Conservation (phyloP, 768 basidiomycete species). For the Trametes villosa region DNA sequence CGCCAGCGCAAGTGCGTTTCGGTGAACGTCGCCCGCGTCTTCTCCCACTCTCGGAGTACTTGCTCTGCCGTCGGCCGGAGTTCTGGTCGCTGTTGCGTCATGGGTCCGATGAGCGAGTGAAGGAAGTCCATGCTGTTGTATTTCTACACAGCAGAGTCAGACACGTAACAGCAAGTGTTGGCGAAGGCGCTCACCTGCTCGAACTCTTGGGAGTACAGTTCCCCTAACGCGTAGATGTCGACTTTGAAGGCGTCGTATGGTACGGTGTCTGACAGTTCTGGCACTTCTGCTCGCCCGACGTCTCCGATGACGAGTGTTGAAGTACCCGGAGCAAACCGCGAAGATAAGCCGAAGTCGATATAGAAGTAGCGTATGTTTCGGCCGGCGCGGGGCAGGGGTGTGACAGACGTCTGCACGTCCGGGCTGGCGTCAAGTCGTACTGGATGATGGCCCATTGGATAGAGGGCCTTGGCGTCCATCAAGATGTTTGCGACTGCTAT, state of each 20-base stretch:
- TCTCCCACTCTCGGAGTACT: constrained; percentile 1
- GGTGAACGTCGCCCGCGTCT: background rate
- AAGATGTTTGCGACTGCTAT: constrained; percentile 25
- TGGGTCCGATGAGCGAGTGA: background rate
- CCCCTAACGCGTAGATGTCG: constrained; percentile 33
- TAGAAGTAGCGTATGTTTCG: constrained; percentile 38
- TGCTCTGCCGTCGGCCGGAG: constrained; percentile 16
- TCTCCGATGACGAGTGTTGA: constrained; percentile 20
- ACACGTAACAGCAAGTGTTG: background rate
- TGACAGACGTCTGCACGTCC: constrained; percentile 36
- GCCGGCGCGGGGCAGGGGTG: constrained; percentile 37
- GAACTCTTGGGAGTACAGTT: constrained; percentile 11
- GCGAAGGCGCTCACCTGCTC: background rate
- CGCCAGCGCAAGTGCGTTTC: background rate
- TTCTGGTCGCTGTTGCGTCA: constrained; percentile 10
- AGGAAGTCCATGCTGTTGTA: background rate
- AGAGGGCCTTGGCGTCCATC: constrained; percentile 27
- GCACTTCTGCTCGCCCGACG: constrained; percentile 30
- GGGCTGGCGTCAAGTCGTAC: constrained; percentile 35
- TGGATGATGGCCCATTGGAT: constrained; percentile 24
- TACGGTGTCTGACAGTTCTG: constrained; percentile 25
- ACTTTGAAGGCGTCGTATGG: constrained; percentile 33
- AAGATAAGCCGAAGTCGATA: constrained; percentile 29
- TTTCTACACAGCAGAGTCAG: background rate
- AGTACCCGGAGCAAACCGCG: constrained; percentile 22